A percentile compares a stretch with the other conserved stretches of the same genome.
Conservation (phyloP, 2,329 filamentous ascomycete genomes). For the Botryotinia convoluta region DNA sequence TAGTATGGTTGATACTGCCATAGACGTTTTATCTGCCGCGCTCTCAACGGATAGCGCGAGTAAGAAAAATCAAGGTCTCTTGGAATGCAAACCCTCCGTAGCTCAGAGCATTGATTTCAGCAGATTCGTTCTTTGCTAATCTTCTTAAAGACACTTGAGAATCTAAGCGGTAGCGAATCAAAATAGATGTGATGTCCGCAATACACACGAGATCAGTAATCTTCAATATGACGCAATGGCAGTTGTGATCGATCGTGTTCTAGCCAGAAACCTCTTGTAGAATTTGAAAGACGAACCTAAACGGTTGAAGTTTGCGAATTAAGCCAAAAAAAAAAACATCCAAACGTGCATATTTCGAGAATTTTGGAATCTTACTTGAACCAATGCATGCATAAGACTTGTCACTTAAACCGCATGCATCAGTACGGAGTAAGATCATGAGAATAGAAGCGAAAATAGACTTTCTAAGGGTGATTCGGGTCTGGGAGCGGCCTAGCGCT, state of each 20-base stretch:
- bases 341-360: not conserved
- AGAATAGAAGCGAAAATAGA: not conserved
- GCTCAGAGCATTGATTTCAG: not conserved
- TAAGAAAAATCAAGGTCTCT: not conserved
- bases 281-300: not conserved
- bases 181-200: not conserved
- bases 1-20: not conserved
- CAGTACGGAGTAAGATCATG: not conserved
- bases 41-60: not conserved
- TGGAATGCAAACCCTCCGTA: not conserved
- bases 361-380: not conserved
- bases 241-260: not conserved
- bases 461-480: not conserved
- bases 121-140: not conserved
- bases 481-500: conserved; percentile 3
- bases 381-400: not conserved
- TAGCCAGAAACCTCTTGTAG: not conserved
- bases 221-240: not conserved
- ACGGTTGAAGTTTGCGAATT: conserved; percentile 8
- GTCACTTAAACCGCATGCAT: conserved; percentile 2
- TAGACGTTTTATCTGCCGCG: not conserved
- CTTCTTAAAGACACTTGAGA: not conserved
- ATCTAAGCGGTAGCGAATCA: not conserved
- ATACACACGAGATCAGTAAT: not conserved
- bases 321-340: not conserved